Conservation (phyloP, 1,139 yeast genomes). For the Meyerozyma athensensis region DNA sequence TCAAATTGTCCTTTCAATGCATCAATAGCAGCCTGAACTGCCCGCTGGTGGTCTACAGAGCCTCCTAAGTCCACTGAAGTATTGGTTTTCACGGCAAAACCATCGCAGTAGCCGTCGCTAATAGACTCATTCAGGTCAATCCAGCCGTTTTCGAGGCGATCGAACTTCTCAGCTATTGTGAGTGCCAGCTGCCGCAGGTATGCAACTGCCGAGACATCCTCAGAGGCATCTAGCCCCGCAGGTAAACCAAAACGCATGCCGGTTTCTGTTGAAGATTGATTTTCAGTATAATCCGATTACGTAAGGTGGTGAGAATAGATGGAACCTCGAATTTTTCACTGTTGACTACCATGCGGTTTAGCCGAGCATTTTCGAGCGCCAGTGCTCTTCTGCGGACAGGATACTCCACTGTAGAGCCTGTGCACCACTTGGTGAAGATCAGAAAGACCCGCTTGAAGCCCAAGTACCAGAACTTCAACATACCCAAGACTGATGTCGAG, state of each 20-base stretch:
- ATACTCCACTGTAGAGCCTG: conserved; percentile 79
- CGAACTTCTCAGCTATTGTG: not conserved
- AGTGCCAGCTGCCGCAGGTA: not conserved
- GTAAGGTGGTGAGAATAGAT: not conserved
- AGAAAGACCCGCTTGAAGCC: conserved; percentile 69
- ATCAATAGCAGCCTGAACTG: not conserved
- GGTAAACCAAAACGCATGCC: conserved; percentile 22
- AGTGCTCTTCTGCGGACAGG: conserved; percentile 51
- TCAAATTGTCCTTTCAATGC: not conserved
- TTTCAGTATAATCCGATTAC: conserved; percentile 6
- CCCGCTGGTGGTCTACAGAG: not conserved
- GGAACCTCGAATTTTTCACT: conserved; percentile 6
- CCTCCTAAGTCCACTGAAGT: too few species aligned
- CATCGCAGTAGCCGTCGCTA: not conserved
- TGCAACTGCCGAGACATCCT: conserved; percentile 7
- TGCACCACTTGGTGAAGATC: conserved; percentile 80
- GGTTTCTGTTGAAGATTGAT: conserved; percentile 6
- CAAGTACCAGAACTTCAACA: conserved; percentile 59
- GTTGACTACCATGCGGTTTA: conserved; percentile 14
- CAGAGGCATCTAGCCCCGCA: conserved; percentile 18
- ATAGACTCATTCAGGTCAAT: not conserved
- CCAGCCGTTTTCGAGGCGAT: not conserved
- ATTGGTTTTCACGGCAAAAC: too few species aligned
- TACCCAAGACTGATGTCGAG: conserved; percentile 65
- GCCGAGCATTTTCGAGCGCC: conserved; percentile 46